Base-by-base conservation (phyloP, 805 yeast species). In the Kodamaea kakaduensis region DNA sequence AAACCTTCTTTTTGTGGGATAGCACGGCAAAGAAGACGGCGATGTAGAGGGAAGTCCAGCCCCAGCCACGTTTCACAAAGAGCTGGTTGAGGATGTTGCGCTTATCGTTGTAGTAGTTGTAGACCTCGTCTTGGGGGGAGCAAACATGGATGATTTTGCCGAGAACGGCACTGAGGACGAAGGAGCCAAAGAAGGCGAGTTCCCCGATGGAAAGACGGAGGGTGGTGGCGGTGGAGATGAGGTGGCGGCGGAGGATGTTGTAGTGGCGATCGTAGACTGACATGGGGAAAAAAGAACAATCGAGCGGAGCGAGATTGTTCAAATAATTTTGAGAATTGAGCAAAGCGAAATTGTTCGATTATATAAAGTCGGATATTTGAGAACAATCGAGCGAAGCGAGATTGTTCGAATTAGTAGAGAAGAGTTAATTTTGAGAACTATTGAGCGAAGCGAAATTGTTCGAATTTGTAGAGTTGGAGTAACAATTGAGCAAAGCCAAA, bases 41-140 rank as follows among this genome's bases (percentile, higher is more conserved):
- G 9, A 63, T 40, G 10, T 42, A 54, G 3, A 56, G 14, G 3
- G 71, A 48, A 7, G 95, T 88, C 97, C 97, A 93, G 10, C 77
- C 69, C 97, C 97, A 93, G 2, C 97, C 97, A 17, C 70, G 71
- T 50, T 90, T 93, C 24, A 90, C 96, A 54, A 93, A 85, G 5
- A 72, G 31, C 14, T 70, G 71, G 57, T 90, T 90, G 41, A 89
- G 52, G 12, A 87, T 20, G 52, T 86, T 87, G 33, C 73, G 69
- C 59, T 85, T 87, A 37, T 78, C 66, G 33, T 74, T 72, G 56
- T 67, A 73, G 57, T 71, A 73, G 45, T 70, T 66, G 58, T 66
- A 56, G 18, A 71, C 64, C 39, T 66, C 69, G 33, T 70, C 78
- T 12, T 52, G 40, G 13, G 72, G 73, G 5, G 79, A 63, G 17